Percentiles rank a stretch among this genome's conserved stretches.
Conservation (phyloP, 345 rosid genomes). For the Garcia nutans region DNA sequence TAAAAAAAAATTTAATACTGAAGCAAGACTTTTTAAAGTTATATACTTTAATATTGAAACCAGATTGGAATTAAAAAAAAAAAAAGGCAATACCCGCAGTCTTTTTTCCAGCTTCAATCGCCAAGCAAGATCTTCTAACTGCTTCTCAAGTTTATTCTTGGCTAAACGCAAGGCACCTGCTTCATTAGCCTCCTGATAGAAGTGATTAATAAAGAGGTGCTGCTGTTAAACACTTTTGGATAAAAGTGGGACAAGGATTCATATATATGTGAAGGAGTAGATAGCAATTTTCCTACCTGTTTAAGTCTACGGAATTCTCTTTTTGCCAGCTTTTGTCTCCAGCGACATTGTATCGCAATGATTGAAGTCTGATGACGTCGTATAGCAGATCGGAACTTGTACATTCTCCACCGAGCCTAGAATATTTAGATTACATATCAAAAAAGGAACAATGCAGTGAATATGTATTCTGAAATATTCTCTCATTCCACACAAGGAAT, state of each 20-base stretch:
- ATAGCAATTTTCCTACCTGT: slow-evolving; percentile 42
- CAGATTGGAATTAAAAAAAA: slow-evolving; percentile 12
- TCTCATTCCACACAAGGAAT: neutral
- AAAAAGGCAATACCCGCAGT: slow-evolving; percentile 62
- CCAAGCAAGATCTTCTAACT: slow-evolving; percentile 89
- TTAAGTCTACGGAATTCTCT: slow-evolving; percentile 74
- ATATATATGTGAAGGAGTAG: neutral
- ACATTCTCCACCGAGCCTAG: slow-evolving; percentile 78
- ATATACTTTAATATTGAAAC: neutral
- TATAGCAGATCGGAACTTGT: slow-evolving; percentile 63
- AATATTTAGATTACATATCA: slow-evolving; percentile 22
- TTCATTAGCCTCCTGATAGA: slow-evolving; percentile 84
- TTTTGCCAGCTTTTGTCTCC: slow-evolving; percentile 88
- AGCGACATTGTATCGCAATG: slow-evolving; percentile 77
- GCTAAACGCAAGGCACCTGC: slow-evolving; percentile 91
- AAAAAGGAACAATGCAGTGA: slow-evolving; percentile 1
- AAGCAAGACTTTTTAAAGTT: no score
- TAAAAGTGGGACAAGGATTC: neutral
- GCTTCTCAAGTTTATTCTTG: slow-evolving; percentile 91
- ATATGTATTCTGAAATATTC: neutral
- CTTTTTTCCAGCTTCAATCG: slow-evolving; percentile 85
- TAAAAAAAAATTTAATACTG: neutral
- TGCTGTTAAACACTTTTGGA: neutral
- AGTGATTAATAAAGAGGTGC: slow-evolving; percentile 13
- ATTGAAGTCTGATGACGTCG: slow-evolving; percentile 57